Conservation (phyloP, 495 filamentous ascomycete genomes). For the Penicillium alfredii region DNA sequence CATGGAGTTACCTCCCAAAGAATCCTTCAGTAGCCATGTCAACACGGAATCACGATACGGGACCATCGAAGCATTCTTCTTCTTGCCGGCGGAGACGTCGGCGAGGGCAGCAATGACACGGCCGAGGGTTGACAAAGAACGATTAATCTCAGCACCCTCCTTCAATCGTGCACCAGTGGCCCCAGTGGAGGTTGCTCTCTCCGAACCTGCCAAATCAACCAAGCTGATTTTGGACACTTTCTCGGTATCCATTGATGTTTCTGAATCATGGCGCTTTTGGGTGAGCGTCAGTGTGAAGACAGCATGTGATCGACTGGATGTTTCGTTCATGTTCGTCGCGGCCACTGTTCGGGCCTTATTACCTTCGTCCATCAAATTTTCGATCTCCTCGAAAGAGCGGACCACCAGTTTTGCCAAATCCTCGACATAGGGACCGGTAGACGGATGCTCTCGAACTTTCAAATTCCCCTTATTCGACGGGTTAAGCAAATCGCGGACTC, state of each 20-base stretch:
- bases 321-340: constrained; percentile 99
- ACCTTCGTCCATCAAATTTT: constrained; percentile 97
- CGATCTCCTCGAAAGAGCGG: constrained; percentile 91
- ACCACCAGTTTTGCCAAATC: constrained; percentile 97
- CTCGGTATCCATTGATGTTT: constrained; percentile 93
- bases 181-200: constrained; percentile 91
- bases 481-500: constrained; percentile 93
- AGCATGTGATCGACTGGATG: constrained; percentile 93
- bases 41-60: constrained; percentile 96
- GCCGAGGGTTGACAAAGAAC: constrained; percentile 91
- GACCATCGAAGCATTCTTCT: constrained; percentile 77
- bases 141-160: constrained; percentile 98
- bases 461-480: constrained; percentile 94
- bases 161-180: constrained; percentile 94
- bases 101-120: constrained; percentile 97
- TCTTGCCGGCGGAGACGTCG: constrained; percentile 81
- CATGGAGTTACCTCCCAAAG: constrained; percentile 97
- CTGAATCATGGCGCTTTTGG: constrained; percentile 86
- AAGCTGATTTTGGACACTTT: constrained; percentile 97
- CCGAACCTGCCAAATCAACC: constrained; percentile 96
- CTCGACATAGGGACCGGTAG: constrained; percentile 95
- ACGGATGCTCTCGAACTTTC: constrained; percentile 95
- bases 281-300: constrained; percentile 96
- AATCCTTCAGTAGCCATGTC: constrained; percentile 97
- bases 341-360: constrained; percentile 98